Base-by-base conservation (phyloP, 108 stramenopile species). In the Cyclotella choctawhatcheeana region DNA sequence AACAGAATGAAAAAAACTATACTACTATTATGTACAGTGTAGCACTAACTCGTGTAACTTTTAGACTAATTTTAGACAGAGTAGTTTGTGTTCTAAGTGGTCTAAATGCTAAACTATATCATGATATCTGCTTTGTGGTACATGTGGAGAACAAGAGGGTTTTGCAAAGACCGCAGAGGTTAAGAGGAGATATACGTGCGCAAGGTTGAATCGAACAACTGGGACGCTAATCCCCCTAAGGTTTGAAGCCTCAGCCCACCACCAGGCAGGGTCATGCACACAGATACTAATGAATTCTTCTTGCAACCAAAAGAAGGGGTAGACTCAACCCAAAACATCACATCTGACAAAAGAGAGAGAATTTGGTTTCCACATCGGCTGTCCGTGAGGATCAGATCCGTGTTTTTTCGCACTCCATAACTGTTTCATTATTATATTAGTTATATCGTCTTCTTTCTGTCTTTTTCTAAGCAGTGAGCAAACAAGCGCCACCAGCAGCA, bases 401-500 rank as follows among this genome's bases (percentile, higher is more conserved):
- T 80, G 79, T 47, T 80, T 80, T 80, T 80, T 80, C 66, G 65
- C 79, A 80, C 79, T 80, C 79, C 72, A 69, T 73, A 80, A 80
- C 47, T n/a, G 29, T 75, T 71, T 79, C 34, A 44, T 63, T 64
- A 48, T 32, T 44, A 50, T 70, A 68, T 45, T 67, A 69, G 54
- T 29, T 56, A 54, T 21, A 32, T 22, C 45, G 48, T 37, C 26
- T 72, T 25, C 48, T 31, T 27, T 45, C 17, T 74, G 48, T 4
- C 21, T 2, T 48, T 43, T 26, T 53, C 74, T 89, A 95, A 47
- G 85, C 85, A 61, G 75, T 71, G 20, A 99, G 87, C 64, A 99
- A 63, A 85, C 96, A 97, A 8, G 98, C 98, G 31, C 99, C 99
- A 69, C 99, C 99, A n/a, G 97, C 98, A 16, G 66, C 97, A 82